A percentile compares a stretch with the other conserved stretches of the same genome.
These are phyloP conservation scores for Trichoderma sp. DNA, from an alignment of 2,329 filamentous ascomycete species.

Conservation along the genomic window DNA sequence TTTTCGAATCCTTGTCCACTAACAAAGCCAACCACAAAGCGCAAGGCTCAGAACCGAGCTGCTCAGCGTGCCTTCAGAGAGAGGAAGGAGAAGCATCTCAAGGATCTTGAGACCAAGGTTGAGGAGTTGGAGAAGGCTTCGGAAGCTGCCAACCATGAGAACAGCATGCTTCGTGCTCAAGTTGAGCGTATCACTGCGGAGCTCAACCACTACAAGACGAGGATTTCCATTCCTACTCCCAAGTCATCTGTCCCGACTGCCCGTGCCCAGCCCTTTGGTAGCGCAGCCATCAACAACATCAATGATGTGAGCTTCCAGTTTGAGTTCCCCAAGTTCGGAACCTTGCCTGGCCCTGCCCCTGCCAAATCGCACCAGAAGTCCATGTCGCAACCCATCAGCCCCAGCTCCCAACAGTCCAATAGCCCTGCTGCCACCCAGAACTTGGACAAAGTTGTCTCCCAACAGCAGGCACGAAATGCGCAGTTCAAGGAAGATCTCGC, in stretches of 20 bases:
- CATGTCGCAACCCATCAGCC: slow-evolving; percentile 37
- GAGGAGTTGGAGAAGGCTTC: slow-evolving; percentile 79
- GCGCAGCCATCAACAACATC: slow-evolving; percentile 57
- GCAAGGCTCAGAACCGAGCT: slow-evolving; percentile 93
- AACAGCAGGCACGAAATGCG: slow-evolving; percentile 23
- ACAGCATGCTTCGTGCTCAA: slow-evolving; percentile 78
- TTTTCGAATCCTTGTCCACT: slow-evolving; percentile 14
- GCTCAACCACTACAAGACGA: slow-evolving; percentile 87
- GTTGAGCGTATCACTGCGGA: slow-evolving; percentile 85
- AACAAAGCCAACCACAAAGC: slow-evolving; percentile 57
- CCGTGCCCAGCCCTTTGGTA: slow-evolving; percentile 41
- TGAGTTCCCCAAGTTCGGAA: slow-evolving; percentile 92
- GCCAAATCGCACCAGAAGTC: slow-evolving; percentile 32
- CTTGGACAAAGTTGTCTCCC: slow-evolving; percentile 29
- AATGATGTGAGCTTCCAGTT: slow-evolving; percentile 87
- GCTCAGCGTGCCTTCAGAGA: slow-evolving; percentile 93
- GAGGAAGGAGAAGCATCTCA: slow-evolving; percentile 88
- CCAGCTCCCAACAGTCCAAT: slow-evolving; percentile 28
- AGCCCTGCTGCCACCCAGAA: slow-evolving; percentile 36
- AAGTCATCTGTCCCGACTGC: slow-evolving; percentile 43
- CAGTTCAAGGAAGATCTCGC: slow-evolving; percentile 52
- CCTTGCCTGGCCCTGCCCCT: slow-evolving; percentile 55
- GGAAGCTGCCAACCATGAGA: slow-evolving; percentile 81
- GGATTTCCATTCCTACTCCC: slow-evolving; percentile 62
- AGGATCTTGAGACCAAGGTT: slow-evolving; percentile 79